A percentile compares a stretch with the other conserved stretches of the same genome.
Conservation (phyloP, 805 yeast species). For the Candida railenensis region DNA sequence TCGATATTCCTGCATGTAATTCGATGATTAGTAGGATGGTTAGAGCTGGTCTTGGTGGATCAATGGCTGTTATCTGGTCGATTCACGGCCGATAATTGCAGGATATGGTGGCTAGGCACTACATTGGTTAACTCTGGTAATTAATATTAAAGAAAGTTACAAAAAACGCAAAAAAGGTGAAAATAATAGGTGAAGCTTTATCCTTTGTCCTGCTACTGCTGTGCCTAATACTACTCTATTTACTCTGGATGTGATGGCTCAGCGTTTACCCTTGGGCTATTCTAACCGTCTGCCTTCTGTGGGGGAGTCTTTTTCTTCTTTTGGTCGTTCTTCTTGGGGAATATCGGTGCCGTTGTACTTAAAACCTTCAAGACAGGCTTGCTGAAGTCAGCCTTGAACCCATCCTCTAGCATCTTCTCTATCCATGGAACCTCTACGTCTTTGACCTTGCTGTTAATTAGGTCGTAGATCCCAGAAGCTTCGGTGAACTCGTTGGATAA, state of each 20-base stretch:
- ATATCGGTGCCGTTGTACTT: slow-evolving; percentile 46
- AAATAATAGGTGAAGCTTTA: too few relatives aligned
- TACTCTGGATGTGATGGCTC: too few relatives aligned
- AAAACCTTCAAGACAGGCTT: slow-evolving; percentile 43
- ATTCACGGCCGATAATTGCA: too few relatives aligned
- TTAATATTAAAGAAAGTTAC: too few relatives aligned
- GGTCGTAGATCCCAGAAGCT: slow-evolving; percentile 26
- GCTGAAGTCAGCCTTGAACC: slow-evolving; percentile 15
- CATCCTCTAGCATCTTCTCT: slow-evolving; percentile 23
- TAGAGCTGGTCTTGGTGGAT: too few relatives aligned
- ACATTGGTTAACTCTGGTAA: too few relatives aligned
- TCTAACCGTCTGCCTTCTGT: neutral
- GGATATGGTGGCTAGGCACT: too few relatives aligned
- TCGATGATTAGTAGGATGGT: too few relatives aligned
- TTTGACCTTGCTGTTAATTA: slow-evolving; percentile 26
- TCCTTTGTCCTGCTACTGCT: too few relatives aligned
- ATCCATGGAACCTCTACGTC: slow-evolving; percentile 49
- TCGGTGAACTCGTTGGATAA: slow-evolving; percentile 25
- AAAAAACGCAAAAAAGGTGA: too few relatives aligned
- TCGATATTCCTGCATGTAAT: neutral
- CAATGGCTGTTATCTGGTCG: too few relatives aligned
- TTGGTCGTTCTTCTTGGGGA: slow-evolving; percentile 20
- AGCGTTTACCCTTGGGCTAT: neutral
- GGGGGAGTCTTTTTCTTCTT: slow-evolving; percentile 14
- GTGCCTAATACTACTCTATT: too few relatives aligned